Conservation (phyloP, 176 grass and related monocot species). For the Alopecurus myosuroides region DNA sequence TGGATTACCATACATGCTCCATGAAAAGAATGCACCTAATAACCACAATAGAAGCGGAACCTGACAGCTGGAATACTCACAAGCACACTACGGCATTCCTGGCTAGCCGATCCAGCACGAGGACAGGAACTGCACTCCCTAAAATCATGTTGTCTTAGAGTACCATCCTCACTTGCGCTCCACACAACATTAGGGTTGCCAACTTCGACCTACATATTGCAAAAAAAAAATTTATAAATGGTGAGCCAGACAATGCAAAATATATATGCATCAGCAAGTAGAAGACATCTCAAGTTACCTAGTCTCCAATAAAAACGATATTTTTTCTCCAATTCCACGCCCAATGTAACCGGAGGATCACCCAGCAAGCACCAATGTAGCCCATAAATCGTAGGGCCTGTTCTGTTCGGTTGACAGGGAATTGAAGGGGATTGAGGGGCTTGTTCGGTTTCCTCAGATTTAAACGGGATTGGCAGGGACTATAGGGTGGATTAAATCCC, state of each 20-base stretch:
- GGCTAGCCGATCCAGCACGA: slow-evolving; percentile 66
- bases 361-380: too few species aligned
- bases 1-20: not conserved
- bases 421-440: too few species aligned
- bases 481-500: too few species aligned
- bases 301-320: too few species aligned
- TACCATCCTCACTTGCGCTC: slow-evolving; percentile 97
- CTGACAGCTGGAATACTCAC: slow-evolving; percentile 42
- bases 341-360: too few species aligned
- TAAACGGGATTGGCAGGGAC: too few species aligned
- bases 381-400: too few species aligned
- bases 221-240: slow-evolving; percentile 24
- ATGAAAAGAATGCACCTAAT: not conserved
- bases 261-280: not conserved
- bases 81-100: slow-evolving; percentile 89
- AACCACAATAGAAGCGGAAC: slow-evolving; percentile 17
- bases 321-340: too few species aligned
- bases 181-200: slow-evolving; percentile 94
- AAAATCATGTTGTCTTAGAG: slow-evolving; percentile 94
- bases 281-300: slow-evolving; percentile 18
- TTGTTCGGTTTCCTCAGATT: too few species aligned
- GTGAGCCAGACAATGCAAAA: slow-evolving; percentile 3
- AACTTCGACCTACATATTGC: slow-evolving; percentile 60
- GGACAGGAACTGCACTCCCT: slow-evolving; percentile 81
- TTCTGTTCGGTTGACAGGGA: too few species aligned